A percentile compares a stretch with the other conserved stretches of the same genome.
Conservation (phyloP, 2,329 filamentous ascomycete species). For the Aspergillus novoparasiticus region DNA sequence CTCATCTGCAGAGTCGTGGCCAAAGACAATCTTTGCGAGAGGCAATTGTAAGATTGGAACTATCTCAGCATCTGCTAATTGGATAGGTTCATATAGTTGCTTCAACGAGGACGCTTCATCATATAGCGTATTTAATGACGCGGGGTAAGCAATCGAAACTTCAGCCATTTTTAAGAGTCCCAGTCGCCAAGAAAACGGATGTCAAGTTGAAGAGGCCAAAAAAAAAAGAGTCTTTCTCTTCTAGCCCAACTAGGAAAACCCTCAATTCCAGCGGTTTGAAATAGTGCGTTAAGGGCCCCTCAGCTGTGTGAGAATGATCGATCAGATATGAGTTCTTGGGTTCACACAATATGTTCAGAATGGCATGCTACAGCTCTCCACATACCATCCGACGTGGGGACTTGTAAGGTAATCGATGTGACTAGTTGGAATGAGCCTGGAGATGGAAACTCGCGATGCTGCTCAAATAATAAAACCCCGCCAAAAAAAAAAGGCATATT, state of each 20-base stretch:
- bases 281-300: background rate
- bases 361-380: background rate
- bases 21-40: conserved; percentile 42
- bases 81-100: conserved; percentile 38
- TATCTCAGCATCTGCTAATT: conserved; percentile 36
- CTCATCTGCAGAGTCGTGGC: conserved; percentile 33
- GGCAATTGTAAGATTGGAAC: conserved; percentile 37
- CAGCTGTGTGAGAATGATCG: background rate
- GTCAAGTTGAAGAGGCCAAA: background rate
- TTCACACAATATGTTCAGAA: background rate
- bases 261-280: background rate
- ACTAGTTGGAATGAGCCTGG: background rate
- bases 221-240: background rate
- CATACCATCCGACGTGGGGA: background rate
- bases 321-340: background rate
- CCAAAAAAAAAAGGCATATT: background rate
- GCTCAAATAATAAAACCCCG: background rate
- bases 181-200: background rate
- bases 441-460: background rate
- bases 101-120: conserved; percentile 29
- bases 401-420: background rate
- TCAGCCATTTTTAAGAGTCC: conserved; percentile 28
- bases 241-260: background rate
- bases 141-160: conserved; percentile 23
- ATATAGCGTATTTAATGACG: conserved; percentile 38